Base-by-base conservation (phyloP, 2,329 filamentous ascomycete genomes). In the Torrubiella hemipterigena region DNA sequence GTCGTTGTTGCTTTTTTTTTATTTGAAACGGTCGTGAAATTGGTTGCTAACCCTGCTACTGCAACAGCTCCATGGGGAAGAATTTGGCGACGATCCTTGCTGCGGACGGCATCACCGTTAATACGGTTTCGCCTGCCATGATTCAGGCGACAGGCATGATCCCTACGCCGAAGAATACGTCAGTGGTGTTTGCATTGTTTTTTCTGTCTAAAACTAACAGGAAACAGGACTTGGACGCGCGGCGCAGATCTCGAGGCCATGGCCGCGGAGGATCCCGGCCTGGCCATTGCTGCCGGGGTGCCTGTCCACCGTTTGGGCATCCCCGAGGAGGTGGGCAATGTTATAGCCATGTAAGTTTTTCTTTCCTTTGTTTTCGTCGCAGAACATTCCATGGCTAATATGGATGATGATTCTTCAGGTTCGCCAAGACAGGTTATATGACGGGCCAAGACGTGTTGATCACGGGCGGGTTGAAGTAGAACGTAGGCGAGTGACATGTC, bases 101-200 rank as follows among this genome's bases (percentile, higher is more conserved):
- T 3, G 60, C 65, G 33, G 63, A 62, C 41, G 73, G 73, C 19
- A 74, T 80, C 41, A 75, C 73, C 11, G 71, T 78, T 34, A 79
- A 80, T 36, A 73, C 33, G 39, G 70, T 80, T n/a, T 71, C 73
- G 4, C 75, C 75, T 1, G 75, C 74, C 3, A 78, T 80, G 72
- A 78, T 80, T 39, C 73, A 72, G 4, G 66, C 69, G 15, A 75
- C 69, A 3, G 69, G 69, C 2, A 71, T 78, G 71, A 72, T 78
- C 25, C 70, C 3, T 61, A 70, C 37, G 66, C 66, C 24, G 63
- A 33, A 29, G 7, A 33, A 31, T 12, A 23, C 29, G 34, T 35
- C 26, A 8, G 30, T n/a, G n/a, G 12, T 6, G 3, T 17, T 13
- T 12, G 12, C 3, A 18, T 16, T 29, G 31, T 28, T 4, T 6